These are phyloP conservation scores for Apostasia ramifera DNA, from an alignment of 106 monocot genomes.

Conservation along the genomic window DNA sequence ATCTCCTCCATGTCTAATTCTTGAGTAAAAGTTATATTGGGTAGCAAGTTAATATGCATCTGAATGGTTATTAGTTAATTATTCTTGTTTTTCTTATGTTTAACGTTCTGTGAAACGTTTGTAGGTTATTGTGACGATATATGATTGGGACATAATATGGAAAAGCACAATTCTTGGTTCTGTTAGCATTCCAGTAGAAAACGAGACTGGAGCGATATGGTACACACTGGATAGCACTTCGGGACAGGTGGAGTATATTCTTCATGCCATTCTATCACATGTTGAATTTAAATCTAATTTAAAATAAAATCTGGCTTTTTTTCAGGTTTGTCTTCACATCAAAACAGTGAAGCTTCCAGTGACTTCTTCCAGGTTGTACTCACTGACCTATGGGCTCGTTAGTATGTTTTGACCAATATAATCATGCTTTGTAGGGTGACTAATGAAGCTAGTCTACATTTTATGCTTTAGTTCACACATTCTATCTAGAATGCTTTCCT, in stretches of 20 bases:
- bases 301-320: neutral
- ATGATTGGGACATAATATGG: slow-evolving; percentile 99
- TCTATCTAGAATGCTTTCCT: too few relatives aligned
- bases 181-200: slow-evolving; percentile 74
- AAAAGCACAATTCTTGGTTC: slow-evolving; percentile 96
- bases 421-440: too few relatives aligned
- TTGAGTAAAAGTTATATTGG: too few relatives aligned
- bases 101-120: slow-evolving; percentile 12
- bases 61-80: neutral
- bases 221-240: slow-evolving; percentile 70
- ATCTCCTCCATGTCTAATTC: too few relatives aligned
- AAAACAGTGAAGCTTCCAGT: slow-evolving; percentile 51
- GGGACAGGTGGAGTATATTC: slow-evolving; percentile 60
- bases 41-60: neutral
- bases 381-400: slow-evolving; percentile 10
- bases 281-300: neutral
- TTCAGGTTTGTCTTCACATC: slow-evolving; percentile 96
- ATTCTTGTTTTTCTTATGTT: neutral
- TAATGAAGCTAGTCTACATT: too few relatives aligned
- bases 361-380: slow-evolving; percentile 63
- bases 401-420: neutral
- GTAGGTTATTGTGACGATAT: slow-evolving; percentile 90
- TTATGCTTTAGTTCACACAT: too few relatives aligned
- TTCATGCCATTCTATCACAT: slow-evolving; percentile 2
- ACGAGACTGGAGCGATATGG: slow-evolving; percentile 81